Conservation (phyloP, 495 filamentous ascomycete species). For the Trichoderma parareesei region DNA sequence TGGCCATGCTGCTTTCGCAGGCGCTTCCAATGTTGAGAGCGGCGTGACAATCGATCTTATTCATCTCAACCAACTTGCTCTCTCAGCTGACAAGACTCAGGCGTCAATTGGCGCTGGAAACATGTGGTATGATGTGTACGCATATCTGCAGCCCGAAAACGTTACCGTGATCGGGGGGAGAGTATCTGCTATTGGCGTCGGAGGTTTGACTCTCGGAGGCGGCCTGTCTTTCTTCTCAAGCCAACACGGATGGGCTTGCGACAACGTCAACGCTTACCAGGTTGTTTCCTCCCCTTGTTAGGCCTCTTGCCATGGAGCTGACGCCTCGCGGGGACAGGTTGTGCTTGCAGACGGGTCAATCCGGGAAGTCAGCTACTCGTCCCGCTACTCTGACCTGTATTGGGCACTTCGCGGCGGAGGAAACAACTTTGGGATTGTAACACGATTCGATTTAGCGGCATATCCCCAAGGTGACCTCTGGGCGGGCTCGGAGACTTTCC, state of each 20-base stretch:
- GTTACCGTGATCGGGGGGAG: conserved; percentile 49
- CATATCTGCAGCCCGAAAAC: conserved; percentile 34
- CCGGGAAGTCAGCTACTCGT: conserved; percentile 24
- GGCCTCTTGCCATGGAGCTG: neutral
- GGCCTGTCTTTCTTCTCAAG: conserved; percentile 44
- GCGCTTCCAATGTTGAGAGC: conserved; percentile 38
- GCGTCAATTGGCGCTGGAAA: conserved; percentile 38
- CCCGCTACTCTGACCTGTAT: conserved; percentile 37
- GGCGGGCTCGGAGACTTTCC: neutral
- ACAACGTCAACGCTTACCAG: conserved; percentile 45
- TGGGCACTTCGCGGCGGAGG: conserved; percentile 48
- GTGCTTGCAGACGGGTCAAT: conserved; percentile 32
- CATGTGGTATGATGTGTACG: conserved; percentile 48
- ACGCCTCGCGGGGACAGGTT: conserved; percentile 14
- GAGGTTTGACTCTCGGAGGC: conserved; percentile 51
- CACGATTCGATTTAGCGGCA: conserved; percentile 27
- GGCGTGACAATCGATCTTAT: conserved; percentile 51
- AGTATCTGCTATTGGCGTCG: conserved; percentile 45
- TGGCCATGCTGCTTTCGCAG: conserved; percentile 43
- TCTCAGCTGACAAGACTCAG: conserved; percentile 25
- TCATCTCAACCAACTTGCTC: conserved; percentile 33
- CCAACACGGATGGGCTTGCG: conserved; percentile 40
- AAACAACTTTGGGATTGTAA: conserved; percentile 58
- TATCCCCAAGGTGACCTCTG: neutral
- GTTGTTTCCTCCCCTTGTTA: neutral